Evolutionary conservation across 2,329 filamentous ascomycete species (phyloP), one percentile per base, ranked within the genome.

Genomic region (Aspergillus luchuensis): DNA sequence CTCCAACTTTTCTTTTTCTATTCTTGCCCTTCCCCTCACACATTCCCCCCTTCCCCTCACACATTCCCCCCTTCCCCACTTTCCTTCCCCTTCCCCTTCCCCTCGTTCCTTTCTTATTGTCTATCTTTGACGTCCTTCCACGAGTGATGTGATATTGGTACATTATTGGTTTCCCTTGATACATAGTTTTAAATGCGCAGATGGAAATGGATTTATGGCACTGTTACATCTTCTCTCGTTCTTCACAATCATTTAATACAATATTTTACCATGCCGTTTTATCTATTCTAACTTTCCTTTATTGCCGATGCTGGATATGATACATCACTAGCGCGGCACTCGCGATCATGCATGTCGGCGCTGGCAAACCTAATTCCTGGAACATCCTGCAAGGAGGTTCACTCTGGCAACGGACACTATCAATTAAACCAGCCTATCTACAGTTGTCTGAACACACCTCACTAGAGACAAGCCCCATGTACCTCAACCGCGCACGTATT

Each of bases 111-210:
- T 30, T 17, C 15, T 30, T 30, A 50, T 33, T 49, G 41, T 45
- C 41, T 49, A 49, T 28, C 45, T 23, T 28, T 49, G 8, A 49
- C 23, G 13, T n/a, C 23, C n/a, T 28, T 23, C 23, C 45, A 49
- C 45, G 45, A 49, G 45, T 49, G 45, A 49, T 8, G 25, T 30
- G 45, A 49, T 48, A 36, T 15, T 49, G 23, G 45, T 49, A 49
- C 45, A 49, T 49, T 49, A 49, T 49, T 49, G 23, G 21, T 49
- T 43, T 49, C 45, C 19, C 45, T 49, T 49, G 25, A 49, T 30
- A 49, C n/a, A 49, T 49, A 49, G 23, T 30, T 47, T 47, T 49
- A 45, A 45, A 45, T 30, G 33, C 33, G 33, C 33, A 36, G 45
- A 49, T 49, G 25, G 23, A 49, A 15, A 49, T 49, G 45, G 45